Evolutionary conservation across 257 asterid species (phyloP).

Genomic region (Cruciata laevipes): DNA sequence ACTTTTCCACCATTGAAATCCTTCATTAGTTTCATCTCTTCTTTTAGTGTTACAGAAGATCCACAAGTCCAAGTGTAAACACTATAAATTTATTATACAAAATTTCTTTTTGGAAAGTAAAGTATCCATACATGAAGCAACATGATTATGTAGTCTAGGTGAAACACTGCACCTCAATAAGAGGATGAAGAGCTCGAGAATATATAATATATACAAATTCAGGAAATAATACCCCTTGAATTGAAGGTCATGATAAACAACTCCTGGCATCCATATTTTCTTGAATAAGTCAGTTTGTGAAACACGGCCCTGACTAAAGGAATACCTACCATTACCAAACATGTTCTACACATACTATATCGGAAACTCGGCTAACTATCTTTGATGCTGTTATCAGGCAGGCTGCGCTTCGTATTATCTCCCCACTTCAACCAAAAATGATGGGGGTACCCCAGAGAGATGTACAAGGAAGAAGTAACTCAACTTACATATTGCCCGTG

Average conservation of each 20-base stretch:
- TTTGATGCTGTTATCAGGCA: constrained; percentile 24
- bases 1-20: neutral
- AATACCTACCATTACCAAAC: constrained; percentile 12
- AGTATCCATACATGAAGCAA: neutral
- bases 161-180: neutral
- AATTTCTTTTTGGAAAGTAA: too few relatives aligned
- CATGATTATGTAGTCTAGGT: neutral
- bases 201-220: constrained; percentile 4
- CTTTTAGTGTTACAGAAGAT: neutral
- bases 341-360: constrained; percentile 21
- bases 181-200: neutral
- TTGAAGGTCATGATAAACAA: neutral
- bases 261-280: neutral
- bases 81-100: too few relatives aligned
- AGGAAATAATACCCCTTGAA: constrained; percentile 3
- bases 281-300: constrained; percentile 14
- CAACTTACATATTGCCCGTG: constrained; percentile 28
- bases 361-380: constrained; percentile 22
- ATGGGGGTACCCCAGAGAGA: constrained; percentile 36
- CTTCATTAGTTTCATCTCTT: neutral
- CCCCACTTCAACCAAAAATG: constrained; percentile 37
- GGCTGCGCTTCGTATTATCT: constrained; percentile 17
- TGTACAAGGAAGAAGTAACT: constrained; percentile 43
- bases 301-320: constrained; percentile 16
- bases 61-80: neutral